Evolutionary conservation across 768 basidiomycete genomes (phyloP).

Genomic region (Suillus subluteus): DNA sequence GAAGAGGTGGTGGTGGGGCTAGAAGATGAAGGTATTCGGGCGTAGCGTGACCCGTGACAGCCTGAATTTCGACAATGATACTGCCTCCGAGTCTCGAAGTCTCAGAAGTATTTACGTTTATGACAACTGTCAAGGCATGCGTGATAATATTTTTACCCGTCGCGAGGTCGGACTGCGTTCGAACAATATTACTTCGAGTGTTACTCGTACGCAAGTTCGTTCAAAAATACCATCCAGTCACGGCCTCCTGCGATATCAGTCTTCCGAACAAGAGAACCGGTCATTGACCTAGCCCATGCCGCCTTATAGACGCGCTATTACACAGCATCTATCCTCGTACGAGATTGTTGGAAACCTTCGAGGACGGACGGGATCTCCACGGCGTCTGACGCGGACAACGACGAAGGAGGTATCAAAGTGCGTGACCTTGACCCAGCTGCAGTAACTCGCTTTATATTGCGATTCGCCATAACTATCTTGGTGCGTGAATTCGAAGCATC

Average conservation of each 20-base stretch:
- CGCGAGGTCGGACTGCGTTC: not conserved
- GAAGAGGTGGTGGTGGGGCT: not conserved
- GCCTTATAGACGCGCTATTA: not conserved
- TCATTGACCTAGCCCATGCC: not conserved
- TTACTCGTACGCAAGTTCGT: no score
- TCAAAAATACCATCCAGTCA: not conserved
- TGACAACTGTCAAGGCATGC: not conserved
- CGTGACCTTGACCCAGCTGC: not conserved
- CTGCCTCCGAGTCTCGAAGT: no score
- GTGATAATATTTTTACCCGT: not conserved
- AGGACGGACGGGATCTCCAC: not conserved
- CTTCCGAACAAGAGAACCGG: not conserved
- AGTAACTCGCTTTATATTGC: not conserved
- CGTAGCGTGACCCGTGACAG: not conserved
- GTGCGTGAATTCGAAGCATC: slow-evolving; percentile 10
- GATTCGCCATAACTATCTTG: slow-evolving; percentile 8
- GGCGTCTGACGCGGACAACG: not conserved
- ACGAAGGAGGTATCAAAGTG: not conserved
- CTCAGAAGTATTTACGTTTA: no score
- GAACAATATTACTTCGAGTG: no score
- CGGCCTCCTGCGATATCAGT: not conserved
- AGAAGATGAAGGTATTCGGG: no score
- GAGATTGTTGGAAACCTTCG: not conserved
- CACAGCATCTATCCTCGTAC: not conserved
- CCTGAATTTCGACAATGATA: not conserved